A percentile compares a stretch with the other conserved stretches of the same genome.
These are phyloP conservation scores for Triangularia setosa DNA, from an alignment of 2,329 filamentous ascomycete species.

Conservation along the genomic window DNA sequence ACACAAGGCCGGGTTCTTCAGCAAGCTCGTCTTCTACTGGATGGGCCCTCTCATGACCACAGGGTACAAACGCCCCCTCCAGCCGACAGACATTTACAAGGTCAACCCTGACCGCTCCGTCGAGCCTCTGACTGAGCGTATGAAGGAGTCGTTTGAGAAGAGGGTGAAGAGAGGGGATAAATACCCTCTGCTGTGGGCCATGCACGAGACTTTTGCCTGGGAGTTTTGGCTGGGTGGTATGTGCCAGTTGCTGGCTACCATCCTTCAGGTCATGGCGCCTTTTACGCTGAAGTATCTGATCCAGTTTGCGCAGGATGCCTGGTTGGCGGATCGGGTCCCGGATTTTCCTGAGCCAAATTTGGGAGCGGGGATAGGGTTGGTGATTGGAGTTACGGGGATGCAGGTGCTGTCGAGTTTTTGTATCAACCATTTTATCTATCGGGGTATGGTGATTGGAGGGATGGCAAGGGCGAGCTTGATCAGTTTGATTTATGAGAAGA, in stretches of 20 bases:
- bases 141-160: conserved; percentile 65
- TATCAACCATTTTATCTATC: conserved; percentile 88
- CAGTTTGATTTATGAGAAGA: conserved; percentile 84
- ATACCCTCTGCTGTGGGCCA: conserved; percentile 70
- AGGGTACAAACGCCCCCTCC: conserved; percentile 80
- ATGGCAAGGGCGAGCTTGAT: conserved; percentile 79
- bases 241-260: conserved; percentile 67
- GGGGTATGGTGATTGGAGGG: conserved; percentile 87
- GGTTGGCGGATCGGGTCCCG: conserved; percentile 53
- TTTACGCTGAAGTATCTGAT: conserved; percentile 86
- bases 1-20: conserved; percentile 69
- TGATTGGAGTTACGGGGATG: conserved; percentile 80
- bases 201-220: conserved; percentile 79
- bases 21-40: conserved; percentile 80
- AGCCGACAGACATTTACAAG: conserved; percentile 80
- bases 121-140: conserved; percentile 61
- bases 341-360: conserved; percentile 59
- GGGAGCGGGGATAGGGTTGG: conserved; percentile 73
- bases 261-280: conserved; percentile 77
- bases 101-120: conserved; percentile 79
- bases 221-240: conserved; percentile 85
- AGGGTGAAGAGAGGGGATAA: conserved; percentile 65
- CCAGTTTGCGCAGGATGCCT: conserved; percentile 76
- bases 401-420: conserved; percentile 76
- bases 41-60: conserved; percentile 83